phyloP scores from a whole-genome alignment of 139 green algal species.

The Micractinium conductrix region DNA sequence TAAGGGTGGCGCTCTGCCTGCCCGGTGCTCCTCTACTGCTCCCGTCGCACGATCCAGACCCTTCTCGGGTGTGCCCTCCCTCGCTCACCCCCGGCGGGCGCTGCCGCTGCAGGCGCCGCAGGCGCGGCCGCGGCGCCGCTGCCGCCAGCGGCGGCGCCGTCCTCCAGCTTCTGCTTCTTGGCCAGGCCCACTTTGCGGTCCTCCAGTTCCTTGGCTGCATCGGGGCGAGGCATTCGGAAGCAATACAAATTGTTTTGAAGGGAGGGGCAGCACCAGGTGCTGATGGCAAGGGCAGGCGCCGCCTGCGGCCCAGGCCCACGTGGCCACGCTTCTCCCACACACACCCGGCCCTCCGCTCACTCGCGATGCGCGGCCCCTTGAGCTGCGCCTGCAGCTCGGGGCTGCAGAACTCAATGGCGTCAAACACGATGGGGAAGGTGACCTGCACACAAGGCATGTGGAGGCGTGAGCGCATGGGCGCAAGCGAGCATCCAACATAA shows the following conservation, averaged over 20 bases:
- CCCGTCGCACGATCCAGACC: too few species aligned
- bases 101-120: conserved; percentile 26
- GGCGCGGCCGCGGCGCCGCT: conserved; percentile 4
- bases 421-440: conserved; percentile 86
- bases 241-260: too few species aligned
- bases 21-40: too few species aligned
- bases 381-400: conserved; percentile 85
- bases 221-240: background rate
- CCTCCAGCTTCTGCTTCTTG: conserved; percentile 54
- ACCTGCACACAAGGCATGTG: conserved; percentile 76
- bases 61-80: too few species aligned
- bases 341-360: background rate
- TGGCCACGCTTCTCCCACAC: too few species aligned
- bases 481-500: too few species aligned
- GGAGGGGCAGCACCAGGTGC: too few species aligned
- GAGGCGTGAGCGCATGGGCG: too few species aligned
- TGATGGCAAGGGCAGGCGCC: too few species aligned
- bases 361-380: conserved; percentile 68
- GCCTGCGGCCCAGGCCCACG: too few species aligned
- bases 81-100: background rate
- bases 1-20: too few species aligned
- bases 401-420: conserved; percentile 95
- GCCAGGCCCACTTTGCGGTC: conserved; percentile 47
- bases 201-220: conserved; percentile 54
- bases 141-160: conserved; percentile 13